Percentiles rank a stretch among this genome's conserved stretches.
Evolutionary conservation across 2,329 filamentous ascomycete species (phyloP).

Genomic region (Dactylellina cionopaga): DNA sequence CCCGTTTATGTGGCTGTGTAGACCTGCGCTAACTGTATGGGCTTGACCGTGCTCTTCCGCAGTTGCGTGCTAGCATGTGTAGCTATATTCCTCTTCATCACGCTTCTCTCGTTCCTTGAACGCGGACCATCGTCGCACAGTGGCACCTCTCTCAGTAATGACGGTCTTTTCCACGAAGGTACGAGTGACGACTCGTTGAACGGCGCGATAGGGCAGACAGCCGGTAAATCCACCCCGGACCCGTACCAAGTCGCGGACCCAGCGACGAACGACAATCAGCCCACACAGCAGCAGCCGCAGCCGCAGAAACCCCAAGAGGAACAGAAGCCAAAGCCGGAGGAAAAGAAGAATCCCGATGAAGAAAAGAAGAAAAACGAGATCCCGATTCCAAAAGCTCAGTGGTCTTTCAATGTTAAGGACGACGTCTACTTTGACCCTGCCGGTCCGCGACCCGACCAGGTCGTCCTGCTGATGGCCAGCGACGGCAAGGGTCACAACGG

Average conservation of each 20-base stretch:
- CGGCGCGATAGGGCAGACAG: slow-evolving; percentile 52
- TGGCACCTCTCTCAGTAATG: slow-evolving; percentile 1
- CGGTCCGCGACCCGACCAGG: slow-evolving; percentile 59
- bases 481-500: slow-evolving; percentile 62
- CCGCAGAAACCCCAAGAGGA: slow-evolving; percentile 1
- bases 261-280: not conserved
- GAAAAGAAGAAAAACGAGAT: slow-evolving; percentile 48
- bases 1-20: too few species aligned
- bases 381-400: slow-evolving; percentile 31
- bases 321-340: slow-evolving; percentile 7
- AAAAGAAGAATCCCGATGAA: slow-evolving; percentile 26
- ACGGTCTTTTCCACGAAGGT: slow-evolving; percentile 42
- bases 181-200: slow-evolving; percentile 45
- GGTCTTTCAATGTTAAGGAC: slow-evolving; percentile 55
- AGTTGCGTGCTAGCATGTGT: slow-evolving; percentile 53
- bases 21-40: not conserved
- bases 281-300: not conserved
- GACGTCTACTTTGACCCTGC: slow-evolving; percentile 58
- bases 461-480: slow-evolving; percentile 61
- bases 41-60: not conserved
- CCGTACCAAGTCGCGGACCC: slow-evolving; percentile 41
- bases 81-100: slow-evolving; percentile 55
- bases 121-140: slow-evolving; percentile 5
- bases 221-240: slow-evolving; percentile 42
- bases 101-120: slow-evolving; percentile 54